Base-by-base conservation (phyloP, 2,329 filamentous ascomycete genomes). In the Colletotrichum falcatum region DNA sequence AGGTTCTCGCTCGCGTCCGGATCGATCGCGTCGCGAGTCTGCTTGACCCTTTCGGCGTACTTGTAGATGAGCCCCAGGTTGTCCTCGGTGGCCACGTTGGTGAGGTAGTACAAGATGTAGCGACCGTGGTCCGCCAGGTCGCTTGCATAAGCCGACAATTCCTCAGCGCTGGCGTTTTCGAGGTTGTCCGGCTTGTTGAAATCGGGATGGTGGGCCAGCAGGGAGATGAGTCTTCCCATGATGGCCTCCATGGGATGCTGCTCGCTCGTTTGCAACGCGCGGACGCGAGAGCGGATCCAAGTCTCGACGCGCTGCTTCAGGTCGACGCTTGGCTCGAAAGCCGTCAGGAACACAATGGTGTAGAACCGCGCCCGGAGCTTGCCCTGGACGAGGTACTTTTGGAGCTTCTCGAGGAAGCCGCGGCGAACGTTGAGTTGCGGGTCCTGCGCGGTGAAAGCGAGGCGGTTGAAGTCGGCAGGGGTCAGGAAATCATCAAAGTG, bases 161-260 rank as follows among this genome's bases (percentile, higher is more conserved):
- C 87, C 8, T 71, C 68, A 12, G 56, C 37, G 14, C 64, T 71
- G 44, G 65, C 64, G 33, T 53, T 33, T 9, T 58, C 54, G 7
- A 65, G 7, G 18, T 71, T 70, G 18, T 67, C 58, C 14, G 59
- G 65, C 1, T 86, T 79, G 71, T 88, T 90, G 74, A 95, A 98
- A 79, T 99, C 96, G 1, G 95, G 95, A 79, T 99, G 96, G 78
- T 98, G 95, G 6, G 95, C 95, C 53, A 99, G 87, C 53, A 99
- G 83, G 59, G 94, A 96, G 62, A 99, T 85, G 42, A 98, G 87
- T 11, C 96, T 90, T 33, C 93, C 90, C 78, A 98, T 92, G 16
- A 92, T 88, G 28, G 90, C 88, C 80, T 98, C 95, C 83, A 99
- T 89, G 9, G 92, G 86, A 12, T 86, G 89, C 65, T 89, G 86